phyloP scores from a whole-genome alignment of 129 eudicot species.

The Arctium minus region DNA sequence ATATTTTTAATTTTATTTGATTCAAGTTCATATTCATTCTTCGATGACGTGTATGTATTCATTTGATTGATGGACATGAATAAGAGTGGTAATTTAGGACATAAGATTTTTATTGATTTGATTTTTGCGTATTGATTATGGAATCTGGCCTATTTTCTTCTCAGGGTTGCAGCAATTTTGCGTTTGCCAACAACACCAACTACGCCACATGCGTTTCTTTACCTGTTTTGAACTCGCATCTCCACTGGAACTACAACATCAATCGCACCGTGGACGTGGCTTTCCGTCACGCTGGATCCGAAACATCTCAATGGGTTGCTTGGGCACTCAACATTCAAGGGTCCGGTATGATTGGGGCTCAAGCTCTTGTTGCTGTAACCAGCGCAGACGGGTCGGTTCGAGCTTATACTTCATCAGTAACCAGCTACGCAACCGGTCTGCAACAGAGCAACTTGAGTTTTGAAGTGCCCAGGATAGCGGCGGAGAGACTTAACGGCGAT shows the following conservation, averaged over 20 bases:
- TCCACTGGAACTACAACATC: constrained; percentile 51
- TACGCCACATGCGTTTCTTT: constrained; percentile 35
- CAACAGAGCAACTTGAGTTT: constrained; percentile 38
- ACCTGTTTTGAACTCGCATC: constrained; percentile 37
- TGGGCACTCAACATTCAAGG: constrained; percentile 50
- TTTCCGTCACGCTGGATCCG: constrained; percentile 35
- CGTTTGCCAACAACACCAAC: constrained; percentile 24
- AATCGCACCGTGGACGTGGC: constrained; percentile 52
- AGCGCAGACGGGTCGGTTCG: constrained; percentile 27
- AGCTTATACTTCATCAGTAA: constrained; percentile 39
- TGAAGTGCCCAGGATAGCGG: constrained; percentile 31
- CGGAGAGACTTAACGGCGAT: constrained; percentile 30
- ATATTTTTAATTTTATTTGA: too few species aligned
- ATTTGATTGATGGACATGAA: too few species aligned
- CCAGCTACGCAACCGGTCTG: background rate
- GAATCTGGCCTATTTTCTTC: constrained; percentile 17
- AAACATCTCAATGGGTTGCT: constrained; percentile 48
- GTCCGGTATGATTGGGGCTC: constrained; percentile 41
- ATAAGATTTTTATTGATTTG: background rate
- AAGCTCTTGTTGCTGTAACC: constrained; percentile 42
- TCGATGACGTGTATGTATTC: too few species aligned
- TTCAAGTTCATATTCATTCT: too few species aligned
- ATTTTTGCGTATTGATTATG: background rate
- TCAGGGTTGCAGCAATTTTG: constrained; percentile 23
- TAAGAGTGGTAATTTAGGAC: too few species aligned